Conservation (phyloP, 192 early-diverging fungal species). For the Umbelopsis ramanniana region DNA sequence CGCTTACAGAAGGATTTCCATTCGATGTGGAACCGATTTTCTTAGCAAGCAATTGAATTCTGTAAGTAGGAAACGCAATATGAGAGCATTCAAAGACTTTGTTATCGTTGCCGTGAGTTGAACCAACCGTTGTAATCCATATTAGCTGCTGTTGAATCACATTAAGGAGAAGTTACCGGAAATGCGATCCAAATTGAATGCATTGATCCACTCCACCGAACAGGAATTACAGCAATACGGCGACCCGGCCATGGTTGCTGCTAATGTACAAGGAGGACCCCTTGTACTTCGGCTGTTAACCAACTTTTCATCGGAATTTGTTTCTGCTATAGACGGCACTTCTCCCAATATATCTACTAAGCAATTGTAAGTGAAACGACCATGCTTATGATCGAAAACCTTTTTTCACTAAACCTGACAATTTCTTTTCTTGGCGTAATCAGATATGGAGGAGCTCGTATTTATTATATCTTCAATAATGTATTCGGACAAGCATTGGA, state of each 20-base stretch:
- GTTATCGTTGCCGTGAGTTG: too few relatives aligned
- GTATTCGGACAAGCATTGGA: conserved; percentile 77
- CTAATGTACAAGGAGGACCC: conserved; percentile 41
- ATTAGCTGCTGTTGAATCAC: conserved; percentile 72
- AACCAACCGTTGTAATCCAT: too few relatives aligned
- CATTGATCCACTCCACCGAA: conserved; percentile 72
- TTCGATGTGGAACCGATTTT: conserved; percentile 73
- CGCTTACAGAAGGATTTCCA: conserved; percentile 72
- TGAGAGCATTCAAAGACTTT: background rate
- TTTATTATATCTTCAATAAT: conserved; percentile 85
- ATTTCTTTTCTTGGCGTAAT: background rate
- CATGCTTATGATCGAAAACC: background rate
- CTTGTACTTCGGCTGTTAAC: conserved; percentile 55
- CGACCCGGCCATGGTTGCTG: conserved; percentile 45
- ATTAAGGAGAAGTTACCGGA: conserved; percentile 80
- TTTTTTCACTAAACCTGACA: too few relatives aligned
- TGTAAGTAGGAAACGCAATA: conserved; percentile 32
- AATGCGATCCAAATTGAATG: conserved; percentile 73
- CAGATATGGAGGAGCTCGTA: conserved; percentile 76
- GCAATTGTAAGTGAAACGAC: conserved; percentile 54
- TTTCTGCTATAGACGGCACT: conserved; percentile 79
- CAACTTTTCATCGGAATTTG: conserved; percentile 77
- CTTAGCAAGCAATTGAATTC: conserved; percentile 70
- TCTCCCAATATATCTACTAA: conserved; percentile 72
- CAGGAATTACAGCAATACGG: conserved; percentile 76